Conservation (phyloP, 2,329 filamentous ascomycete species). For the Penicillium sclerotigenum region DNA sequence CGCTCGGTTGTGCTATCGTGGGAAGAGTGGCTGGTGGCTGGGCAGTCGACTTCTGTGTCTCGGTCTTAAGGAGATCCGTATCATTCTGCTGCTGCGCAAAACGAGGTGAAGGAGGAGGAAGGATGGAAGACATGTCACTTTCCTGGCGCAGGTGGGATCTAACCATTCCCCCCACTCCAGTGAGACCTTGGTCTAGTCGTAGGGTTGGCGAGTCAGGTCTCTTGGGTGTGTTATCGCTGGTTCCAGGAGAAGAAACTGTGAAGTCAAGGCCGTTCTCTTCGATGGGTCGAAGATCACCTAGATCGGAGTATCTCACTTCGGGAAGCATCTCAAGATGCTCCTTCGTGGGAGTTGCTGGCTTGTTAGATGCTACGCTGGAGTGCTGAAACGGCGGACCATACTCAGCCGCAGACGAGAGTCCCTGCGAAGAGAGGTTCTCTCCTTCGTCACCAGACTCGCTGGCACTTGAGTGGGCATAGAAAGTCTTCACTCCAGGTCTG, state of each 20-base stretch:
- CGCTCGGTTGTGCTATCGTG: not conserved
- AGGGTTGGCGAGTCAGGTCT: constrained; percentile 73
- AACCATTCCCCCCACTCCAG: constrained; percentile 61
- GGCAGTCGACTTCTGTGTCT: not conserved
- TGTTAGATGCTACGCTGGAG: constrained; percentile 30
- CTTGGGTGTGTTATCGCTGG: constrained; percentile 19
- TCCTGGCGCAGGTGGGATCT: constrained; percentile 77
- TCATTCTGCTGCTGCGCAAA: constrained; percentile 37
- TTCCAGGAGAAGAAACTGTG: not conserved
- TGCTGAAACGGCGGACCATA: constrained; percentile 40
- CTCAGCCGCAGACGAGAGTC: constrained; percentile 26
- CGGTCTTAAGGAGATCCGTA: constrained; percentile 2
- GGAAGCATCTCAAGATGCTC: constrained; percentile 32
- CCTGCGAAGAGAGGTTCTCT: constrained; percentile 25
- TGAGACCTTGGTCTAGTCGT: constrained; percentile 62
- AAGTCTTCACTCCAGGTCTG: constrained; percentile 26
- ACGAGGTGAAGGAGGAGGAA: constrained; percentile 50
- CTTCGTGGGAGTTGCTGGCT: constrained; percentile 28
- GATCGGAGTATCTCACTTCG: constrained; percentile 39
- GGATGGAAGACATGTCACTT: constrained; percentile 79
- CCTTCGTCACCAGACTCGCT: constrained; percentile 42
- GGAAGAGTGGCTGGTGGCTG: not conserved
- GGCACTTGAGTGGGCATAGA: constrained; percentile 36
- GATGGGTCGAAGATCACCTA: constrained; percentile 42
- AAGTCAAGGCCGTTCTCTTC: constrained; percentile 32